Conservation (phyloP, 1,284 basidiomycete genomes). For the Leccinum brunneo-olivaceum region DNA sequence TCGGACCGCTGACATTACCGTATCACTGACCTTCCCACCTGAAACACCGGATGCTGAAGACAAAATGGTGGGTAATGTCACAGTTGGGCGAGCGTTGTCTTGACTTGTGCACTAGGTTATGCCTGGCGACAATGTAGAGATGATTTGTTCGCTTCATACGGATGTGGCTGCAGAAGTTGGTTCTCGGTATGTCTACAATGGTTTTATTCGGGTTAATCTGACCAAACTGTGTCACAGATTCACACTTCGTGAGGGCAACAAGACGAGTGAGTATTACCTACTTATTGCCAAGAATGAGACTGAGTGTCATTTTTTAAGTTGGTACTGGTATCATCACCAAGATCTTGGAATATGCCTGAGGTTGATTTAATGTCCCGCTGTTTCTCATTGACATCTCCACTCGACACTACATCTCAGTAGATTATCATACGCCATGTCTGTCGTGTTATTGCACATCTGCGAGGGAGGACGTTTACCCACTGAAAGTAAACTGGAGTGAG, state of each 20-base stretch:
- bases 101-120: constrained; percentile 62
- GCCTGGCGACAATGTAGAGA: constrained; percentile 98
- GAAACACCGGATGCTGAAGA: constrained; percentile 71
- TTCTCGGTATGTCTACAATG: constrained; percentile 52
- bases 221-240: constrained; percentile 45
- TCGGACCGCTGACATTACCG: constrained; percentile 93
- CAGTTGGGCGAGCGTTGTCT: neutral
- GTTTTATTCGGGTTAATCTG: neutral
- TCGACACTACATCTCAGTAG: constrained; percentile 18
- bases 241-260: constrained; percentile 95
- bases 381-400: constrained; percentile 20
- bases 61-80: constrained; percentile 58
- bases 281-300: neutral
- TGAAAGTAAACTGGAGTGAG: no score
- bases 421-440: neutral
- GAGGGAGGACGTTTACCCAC: no score
- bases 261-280: constrained; percentile 61
- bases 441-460: no score
- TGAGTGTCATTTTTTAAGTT: constrained; percentile 40
- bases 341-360: constrained; percentile 46
- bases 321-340: constrained; percentile 90
- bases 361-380: constrained; percentile 18
- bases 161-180: constrained; percentile 92
- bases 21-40: constrained; percentile 80
- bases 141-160: constrained; percentile 80